Evolutionary conservation across 2,329 filamentous ascomycete genomes (phyloP), one percentile per base, ranked within the genome.

Genomic region (Cladorrhinum sp.): DNA sequence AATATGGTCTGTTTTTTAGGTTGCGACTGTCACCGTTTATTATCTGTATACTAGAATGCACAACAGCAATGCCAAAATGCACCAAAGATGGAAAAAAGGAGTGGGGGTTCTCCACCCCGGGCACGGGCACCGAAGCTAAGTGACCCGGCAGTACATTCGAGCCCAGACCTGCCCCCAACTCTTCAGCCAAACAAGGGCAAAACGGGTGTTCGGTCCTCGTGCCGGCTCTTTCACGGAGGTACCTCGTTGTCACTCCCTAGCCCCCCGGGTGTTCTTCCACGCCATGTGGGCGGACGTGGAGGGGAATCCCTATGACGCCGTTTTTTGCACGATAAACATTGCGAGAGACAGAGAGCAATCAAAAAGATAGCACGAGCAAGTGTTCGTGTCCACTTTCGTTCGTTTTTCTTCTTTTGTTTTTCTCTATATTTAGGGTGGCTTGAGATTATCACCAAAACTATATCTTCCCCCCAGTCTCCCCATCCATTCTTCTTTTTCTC

Each of bases 141-240:
- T 59, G 62, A 66, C 64, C 33, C 54, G 36, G 48, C 23, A 46
- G 55, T 64, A 64, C 64, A 42, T 62, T 39, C 2, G 10, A 28
- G 56, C 6, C 60, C 12, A 59, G 60, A 57, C 10, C 36, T n/a
- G n/a, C 48, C 28, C 18, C 23, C 14, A 9, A 14, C 18, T 20
- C n/a, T 50, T 30, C 30, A 23, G 55, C 21, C 57, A 42, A 56
- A 57, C 26, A 20, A 14, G 26, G 58, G 62, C 60, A 59, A 42
- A 46, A 36, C 65, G 65, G 65, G 24, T 65, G 18, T 57, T 63
- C 65, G 65, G 65, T 60, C 65, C 65, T 67, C 50, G 12, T 62
- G 50, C 61, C 64, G 59, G 58, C 49, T 21, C 12, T 51, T 50
- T 24, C 18, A 36, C 33, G 14, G 57, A 66, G 55, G 64, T 66